These are phyloP conservation scores for Mortierella sp. DNA, from an alignment of 371 early-diverging fungal species.

Conservation along the genomic window DNA sequence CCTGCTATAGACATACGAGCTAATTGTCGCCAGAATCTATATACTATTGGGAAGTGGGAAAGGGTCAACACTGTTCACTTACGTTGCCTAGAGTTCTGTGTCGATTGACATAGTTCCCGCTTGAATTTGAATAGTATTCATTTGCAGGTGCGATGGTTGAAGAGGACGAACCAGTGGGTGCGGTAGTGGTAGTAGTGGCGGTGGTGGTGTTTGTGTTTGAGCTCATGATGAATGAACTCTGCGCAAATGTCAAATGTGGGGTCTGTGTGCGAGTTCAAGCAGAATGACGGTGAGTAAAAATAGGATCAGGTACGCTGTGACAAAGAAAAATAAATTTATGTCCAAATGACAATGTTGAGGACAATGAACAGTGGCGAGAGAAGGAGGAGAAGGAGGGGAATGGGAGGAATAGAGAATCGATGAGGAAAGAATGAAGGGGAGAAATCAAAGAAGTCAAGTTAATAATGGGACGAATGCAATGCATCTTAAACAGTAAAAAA, in stretches of 20 bases:
- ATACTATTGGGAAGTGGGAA: too few relatives aligned
- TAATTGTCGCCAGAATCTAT: too few relatives aligned
- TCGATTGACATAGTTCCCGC: constrained; percentile 41
- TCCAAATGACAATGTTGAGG: neutral
- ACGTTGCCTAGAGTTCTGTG: constrained; percentile 44
- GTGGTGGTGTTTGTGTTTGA: constrained; percentile 3
- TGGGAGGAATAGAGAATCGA: neutral
- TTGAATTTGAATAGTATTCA: constrained; percentile 27
- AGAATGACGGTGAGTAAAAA: too few relatives aligned
- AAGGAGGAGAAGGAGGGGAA: neutral
- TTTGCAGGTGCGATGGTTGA: constrained; percentile 24
- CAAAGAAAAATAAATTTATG: too few relatives aligned
- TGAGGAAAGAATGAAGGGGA: neutral
- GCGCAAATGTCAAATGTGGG: too few relatives aligned
- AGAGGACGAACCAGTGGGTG: neutral
- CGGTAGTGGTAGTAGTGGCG: neutral
- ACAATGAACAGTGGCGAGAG: neutral
- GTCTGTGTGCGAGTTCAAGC: too few relatives aligned
- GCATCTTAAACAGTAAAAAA: neutral
- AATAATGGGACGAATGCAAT: neutral
- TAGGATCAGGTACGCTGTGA: too few relatives aligned
- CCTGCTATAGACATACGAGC: too few relatives aligned
- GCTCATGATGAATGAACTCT: constrained; percentile 19
- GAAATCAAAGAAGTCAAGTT: neutral
- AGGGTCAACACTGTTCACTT: constrained; percentile 13